Base-by-base conservation (phyloP, 805 yeast species). In the Suhomyces prunicola region DNA sequence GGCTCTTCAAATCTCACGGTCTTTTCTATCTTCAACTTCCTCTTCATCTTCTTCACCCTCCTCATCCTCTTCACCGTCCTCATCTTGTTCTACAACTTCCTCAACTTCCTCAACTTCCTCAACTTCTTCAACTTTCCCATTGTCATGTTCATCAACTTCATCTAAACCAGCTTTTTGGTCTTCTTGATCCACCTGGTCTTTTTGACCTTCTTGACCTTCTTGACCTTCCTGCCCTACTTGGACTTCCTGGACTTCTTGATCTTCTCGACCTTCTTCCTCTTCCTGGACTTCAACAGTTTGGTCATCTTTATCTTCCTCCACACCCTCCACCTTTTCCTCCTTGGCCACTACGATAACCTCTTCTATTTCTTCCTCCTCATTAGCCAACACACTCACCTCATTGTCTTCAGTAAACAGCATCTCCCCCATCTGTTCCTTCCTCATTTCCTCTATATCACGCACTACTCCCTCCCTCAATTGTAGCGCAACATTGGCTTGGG, bases 401-500 rank as follows among this genome's bases (percentile, higher is more conserved):
- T 29, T 10, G 6, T 40, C 41, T 8, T 41, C 50, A 6, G n/a
- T 29, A 4, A 12, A 13, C 8, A 41, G 13, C 1, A 10, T 19
- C 27, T 29, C 26, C 22, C 22, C 44, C 47, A 36, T 27, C 47
- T 35, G 23, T 39, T 40, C n/a, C 15, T 42, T 42, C 31, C 36
- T n/a, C 15, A 5, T 6, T 23, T 46, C 48, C 48, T 46, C 47
- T 39, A 53, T 23, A n/a, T 57, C 56, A 10, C 54, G 55, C 5
- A 54, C 61, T 33, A 60, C 47, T 2, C 59, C 65, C 55, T 75
- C 79, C 48, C 80, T 59, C 53, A 64, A 55, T 56, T 76, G 80
- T 53, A 71, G 73, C 3, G 78, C 77, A 7, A 76, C 67, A 51
- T 76, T 76, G 6, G 78, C 79, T 58, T 70, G 65, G 22, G 80